These are phyloP conservation scores for Penicillium brasilianum DNA, from an alignment of 2,329 filamentous ascomycete genomes.

Conservation along the genomic window DNA sequence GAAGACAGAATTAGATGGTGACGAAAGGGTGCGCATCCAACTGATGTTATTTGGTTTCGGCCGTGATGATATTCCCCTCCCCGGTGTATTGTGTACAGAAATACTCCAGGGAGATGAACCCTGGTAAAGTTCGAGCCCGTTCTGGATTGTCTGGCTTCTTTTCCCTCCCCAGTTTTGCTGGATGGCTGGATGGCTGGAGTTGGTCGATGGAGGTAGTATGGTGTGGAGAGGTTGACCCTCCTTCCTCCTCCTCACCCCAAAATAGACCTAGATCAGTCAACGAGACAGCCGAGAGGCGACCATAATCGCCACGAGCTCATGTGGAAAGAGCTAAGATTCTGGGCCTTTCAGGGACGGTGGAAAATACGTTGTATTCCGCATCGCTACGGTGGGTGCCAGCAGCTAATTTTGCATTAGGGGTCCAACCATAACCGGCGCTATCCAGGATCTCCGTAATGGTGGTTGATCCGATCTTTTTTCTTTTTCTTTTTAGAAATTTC, in stretches of 20 bases:
- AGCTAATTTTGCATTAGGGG: conserved; percentile 32
- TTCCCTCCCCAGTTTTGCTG: not conserved
- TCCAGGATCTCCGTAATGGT: conserved; percentile 21
- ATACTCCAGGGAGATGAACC: conserved; percentile 1
- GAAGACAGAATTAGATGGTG: conserved; percentile 9
- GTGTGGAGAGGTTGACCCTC: not conserved
- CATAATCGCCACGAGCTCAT: conserved; percentile 38
- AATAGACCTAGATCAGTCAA: conserved; percentile 10
- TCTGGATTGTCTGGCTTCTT: not conserved
- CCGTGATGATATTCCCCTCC: conserved; percentile 6
- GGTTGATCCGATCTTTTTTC: conserved; percentile 10
- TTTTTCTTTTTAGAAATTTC: conserved; percentile 11
- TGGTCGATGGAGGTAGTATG: not conserved
- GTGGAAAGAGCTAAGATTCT: conserved; percentile 26
- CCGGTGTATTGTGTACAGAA: conserved; percentile 4
- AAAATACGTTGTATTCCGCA: conserved; percentile 32
- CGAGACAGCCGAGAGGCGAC: conserved; percentile 18
- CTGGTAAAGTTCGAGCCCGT: conserved; percentile 8
- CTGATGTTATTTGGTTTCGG: conserved; percentile 24
- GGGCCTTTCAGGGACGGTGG: conserved; percentile 35
- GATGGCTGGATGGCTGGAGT: not conserved
- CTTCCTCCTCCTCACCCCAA: not conserved
- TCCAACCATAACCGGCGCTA: conserved; percentile 29
- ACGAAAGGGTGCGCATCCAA: conserved; percentile 16
- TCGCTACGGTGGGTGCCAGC: conserved; percentile 33